These are phyloP conservation scores for Cyclocybe aegerita DNA, from an alignment of 768 basidiomycete genomes.

Conservation along the genomic window DNA sequence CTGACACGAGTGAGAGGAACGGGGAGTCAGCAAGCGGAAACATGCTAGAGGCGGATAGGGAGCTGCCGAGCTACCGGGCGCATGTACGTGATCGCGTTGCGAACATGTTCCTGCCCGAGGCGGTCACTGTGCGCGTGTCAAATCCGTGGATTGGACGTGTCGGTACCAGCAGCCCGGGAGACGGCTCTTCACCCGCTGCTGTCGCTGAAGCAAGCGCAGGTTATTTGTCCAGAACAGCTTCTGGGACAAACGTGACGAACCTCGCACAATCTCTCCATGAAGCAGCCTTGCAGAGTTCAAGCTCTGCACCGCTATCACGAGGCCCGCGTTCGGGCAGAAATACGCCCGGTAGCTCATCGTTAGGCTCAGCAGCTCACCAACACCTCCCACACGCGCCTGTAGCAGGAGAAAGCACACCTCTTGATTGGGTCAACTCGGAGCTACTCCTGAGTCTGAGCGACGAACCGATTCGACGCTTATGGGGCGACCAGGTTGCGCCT, in stretches of 20 bases:
- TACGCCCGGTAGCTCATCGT: neutral
- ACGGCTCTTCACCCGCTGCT: neutral
- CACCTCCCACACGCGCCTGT: constrained; percentile 48
- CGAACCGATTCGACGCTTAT: constrained; percentile 10
- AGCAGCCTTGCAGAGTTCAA: neutral
- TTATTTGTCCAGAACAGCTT: neutral
- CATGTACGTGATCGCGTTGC: constrained; percentile 91
- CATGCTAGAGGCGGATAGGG: constrained; percentile 53
- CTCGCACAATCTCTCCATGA: too few relatives aligned
- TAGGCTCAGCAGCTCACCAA: constrained; percentile 8
- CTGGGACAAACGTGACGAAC: neutral
- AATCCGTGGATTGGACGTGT: constrained; percentile 52
- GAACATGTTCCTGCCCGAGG: constrained; percentile 68
- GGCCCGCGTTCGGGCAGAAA: neutral
- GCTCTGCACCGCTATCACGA: constrained; percentile 15
- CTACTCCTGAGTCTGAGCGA: constrained; percentile 50
- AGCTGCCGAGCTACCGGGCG: constrained; percentile 86
- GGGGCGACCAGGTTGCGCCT: neutral
- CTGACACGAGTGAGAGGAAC: neutral
- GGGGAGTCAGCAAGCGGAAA: constrained; percentile 5
- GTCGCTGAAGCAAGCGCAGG: neutral
- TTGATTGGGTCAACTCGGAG: constrained; percentile 87
- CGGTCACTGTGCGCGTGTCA: constrained; percentile 58
- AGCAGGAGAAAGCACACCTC: constrained; percentile 42
- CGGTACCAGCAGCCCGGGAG: constrained; percentile 13